Evolutionary conservation across 2,329 filamentous ascomycete genomes (phyloP).

Genomic region (Venturia aucupariae): DNA sequence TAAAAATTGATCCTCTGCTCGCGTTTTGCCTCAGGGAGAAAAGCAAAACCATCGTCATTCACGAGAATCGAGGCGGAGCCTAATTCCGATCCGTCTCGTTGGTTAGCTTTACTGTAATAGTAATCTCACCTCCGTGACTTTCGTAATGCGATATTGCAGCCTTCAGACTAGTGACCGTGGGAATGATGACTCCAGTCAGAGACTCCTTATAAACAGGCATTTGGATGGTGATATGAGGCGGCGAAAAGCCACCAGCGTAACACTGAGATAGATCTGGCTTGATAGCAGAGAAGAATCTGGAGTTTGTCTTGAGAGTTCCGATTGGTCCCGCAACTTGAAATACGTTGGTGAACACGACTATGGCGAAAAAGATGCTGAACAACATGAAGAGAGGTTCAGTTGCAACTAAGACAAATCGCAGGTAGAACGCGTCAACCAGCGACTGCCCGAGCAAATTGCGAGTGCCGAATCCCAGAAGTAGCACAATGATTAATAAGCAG

Average conservation of each 20-base stretch:
- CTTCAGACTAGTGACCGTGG: slow-evolving; percentile 4
- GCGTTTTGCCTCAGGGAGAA: slow-evolving; percentile 44
- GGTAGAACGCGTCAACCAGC: neutral
- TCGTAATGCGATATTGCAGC: slow-evolving; percentile 15
- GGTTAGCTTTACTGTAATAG: too few species aligned
- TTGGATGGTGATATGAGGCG: slow-evolving; percentile 16
- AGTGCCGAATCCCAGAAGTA: too few species aligned
- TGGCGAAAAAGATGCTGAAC: slow-evolving; percentile 11
- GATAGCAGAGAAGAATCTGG: too few species aligned
- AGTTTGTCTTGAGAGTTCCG: too few species aligned
- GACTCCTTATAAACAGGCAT: slow-evolving; percentile 16
- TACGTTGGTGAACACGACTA: slow-evolving; percentile 20
- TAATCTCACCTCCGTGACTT: slow-evolving; percentile 6
- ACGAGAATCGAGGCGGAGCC: slow-evolving; percentile 46
- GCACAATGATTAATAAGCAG: too few species aligned
- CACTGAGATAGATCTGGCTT: too few species aligned
- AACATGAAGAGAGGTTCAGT: slow-evolving; percentile 14
- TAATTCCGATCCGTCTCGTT: too few species aligned
- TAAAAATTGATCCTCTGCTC: slow-evolving; percentile 39
- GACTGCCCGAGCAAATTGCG: too few species aligned
- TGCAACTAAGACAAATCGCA: neutral
- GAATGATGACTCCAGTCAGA: slow-evolving; percentile 13
- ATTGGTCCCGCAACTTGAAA: slow-evolving; percentile 35
- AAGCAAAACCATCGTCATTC: slow-evolving; percentile 66
- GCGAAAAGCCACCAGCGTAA: neutral